These are phyloP conservation scores for Fusarium abutilonis DNA, from an alignment of 2,329 filamentous ascomycete genomes.

Conservation along the genomic window DNA sequence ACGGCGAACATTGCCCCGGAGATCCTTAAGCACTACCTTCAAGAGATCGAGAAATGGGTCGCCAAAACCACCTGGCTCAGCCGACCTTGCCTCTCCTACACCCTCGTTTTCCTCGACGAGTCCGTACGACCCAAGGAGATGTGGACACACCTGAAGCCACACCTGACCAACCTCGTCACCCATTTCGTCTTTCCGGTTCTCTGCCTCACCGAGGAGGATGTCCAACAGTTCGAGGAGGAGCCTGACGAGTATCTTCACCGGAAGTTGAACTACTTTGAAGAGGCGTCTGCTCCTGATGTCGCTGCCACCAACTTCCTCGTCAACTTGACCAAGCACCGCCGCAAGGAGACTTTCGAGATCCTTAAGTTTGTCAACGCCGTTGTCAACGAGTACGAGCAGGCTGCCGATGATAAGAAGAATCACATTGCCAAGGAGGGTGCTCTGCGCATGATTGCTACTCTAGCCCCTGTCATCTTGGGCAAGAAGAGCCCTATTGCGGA, in stretches of 20 bases:
- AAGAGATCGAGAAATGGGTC: constrained; percentile 97
- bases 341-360: constrained; percentile 95
- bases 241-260: constrained; percentile 97
- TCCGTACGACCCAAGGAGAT: constrained; percentile 97
- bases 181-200: constrained; percentile 96
- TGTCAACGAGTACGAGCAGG: constrained; percentile 89
- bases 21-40: constrained; percentile 93
- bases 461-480: constrained; percentile 91
- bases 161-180: constrained; percentile 90
- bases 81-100: constrained; percentile 92
- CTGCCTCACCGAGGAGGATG: constrained; percentile 89
- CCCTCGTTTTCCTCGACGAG: constrained; percentile 93
- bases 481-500: constrained; percentile 99
- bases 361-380: constrained; percentile 94
- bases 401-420: constrained; percentile 88
- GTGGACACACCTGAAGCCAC: constrained; percentile 93
- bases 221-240: constrained; percentile 93
- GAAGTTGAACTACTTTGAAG: constrained; percentile 97
- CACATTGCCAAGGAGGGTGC: constrained; percentile 96
- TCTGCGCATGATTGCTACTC: constrained; percentile 93
- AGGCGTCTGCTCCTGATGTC: constrained; percentile 93
- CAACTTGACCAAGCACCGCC: constrained; percentile 89
- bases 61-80: constrained; percentile 94
- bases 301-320: constrained; percentile 97
- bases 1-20: constrained; percentile 91